Base-by-base conservation (phyloP, 352 stramenopile species). In the Globisporangium solare region DNA sequence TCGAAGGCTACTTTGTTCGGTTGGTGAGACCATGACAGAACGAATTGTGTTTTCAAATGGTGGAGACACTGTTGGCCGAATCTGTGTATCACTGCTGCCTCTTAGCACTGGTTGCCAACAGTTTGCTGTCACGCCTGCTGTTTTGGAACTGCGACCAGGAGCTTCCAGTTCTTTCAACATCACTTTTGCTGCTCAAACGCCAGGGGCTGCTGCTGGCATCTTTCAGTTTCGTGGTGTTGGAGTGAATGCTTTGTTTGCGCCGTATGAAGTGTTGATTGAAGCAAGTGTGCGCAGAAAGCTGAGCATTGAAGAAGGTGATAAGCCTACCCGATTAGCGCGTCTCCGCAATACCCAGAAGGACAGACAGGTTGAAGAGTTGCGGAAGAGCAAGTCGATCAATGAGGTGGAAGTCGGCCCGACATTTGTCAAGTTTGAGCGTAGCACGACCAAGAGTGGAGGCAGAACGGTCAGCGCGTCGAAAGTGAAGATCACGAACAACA, bases 211-310 rank as follows among this genome's bases (percentile, higher is more conserved):
- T 8, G 79, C 85, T 0, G 85, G 81, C 0, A 89, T 95, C n/a
- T 92, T 95, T 41, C 85, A 95, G 63, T 95, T 95, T 46, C 70
- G 85, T 57, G 84, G 74, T 22, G 73, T 95, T 31, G 83, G 79
- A 1, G 50, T 76, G 35, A 66, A 93, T 24, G 75, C 72, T 11
- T 60, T 92, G 14, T 83, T 82, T 40, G 63, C 74, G 22, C 83
- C 83, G 6, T 92, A 92, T 40, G 85, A 95, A 75, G 74, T 93
- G 20, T 61, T 95, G 20, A 85, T 95, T 27, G 85, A 95, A 70
- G 81, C 83, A 22, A 89, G 81, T 54, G 83, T 95, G 37, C 74
- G 76, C 15, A 63, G 60, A 10, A 59, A 74, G 20, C 35, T 71
- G 41, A 60, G 74, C 24, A 18, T 84, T 18, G 57, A 75, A 39